Conservation (phyloP, 78 protist genomes). For the Protostelium mycophagum region DNA sequence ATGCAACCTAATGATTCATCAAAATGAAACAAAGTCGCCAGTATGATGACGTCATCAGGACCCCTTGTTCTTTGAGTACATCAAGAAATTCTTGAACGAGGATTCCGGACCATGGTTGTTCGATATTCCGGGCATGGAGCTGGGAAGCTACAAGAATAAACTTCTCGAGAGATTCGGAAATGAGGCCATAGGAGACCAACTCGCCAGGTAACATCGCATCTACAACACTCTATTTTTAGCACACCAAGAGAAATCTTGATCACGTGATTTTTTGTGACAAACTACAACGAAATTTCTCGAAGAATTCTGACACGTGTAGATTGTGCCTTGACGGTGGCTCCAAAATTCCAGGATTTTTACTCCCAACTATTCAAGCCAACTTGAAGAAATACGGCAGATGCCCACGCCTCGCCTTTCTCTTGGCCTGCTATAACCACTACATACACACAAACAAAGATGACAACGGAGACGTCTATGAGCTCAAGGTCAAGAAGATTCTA, state of each 20-base stretch:
- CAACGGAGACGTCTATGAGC: neutral
- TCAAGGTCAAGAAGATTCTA: neutral
- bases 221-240: too few relatives aligned
- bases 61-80: slow-evolving; percentile 3
- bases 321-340: slow-evolving; percentile 8
- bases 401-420: neutral
- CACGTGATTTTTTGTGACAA: too few relatives aligned
- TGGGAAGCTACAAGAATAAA: slow-evolving; percentile 10
- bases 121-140: slow-evolving; percentile 2
- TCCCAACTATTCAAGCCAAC: slow-evolving; percentile 14
- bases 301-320: too few relatives aligned
- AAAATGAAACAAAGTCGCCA: too few relatives aligned
- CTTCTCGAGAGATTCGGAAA: slow-evolving; percentile 17
- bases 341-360: slow-evolving; percentile 20
- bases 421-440: neutral
- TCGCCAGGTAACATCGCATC: neutral
- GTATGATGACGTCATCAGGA: too few relatives aligned
- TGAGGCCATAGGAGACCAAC: slow-evolving; percentile 4
- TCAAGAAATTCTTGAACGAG: slow-evolving; percentile 11
- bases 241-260: too few relatives aligned
- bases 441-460: neutral
- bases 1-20: too few relatives aligned
- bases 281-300: too few relatives aligned
- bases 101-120: slow-evolving; percentile 2
- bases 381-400: neutral